Conservation (phyloP, 2,329 filamentous ascomycete genomes). For the Dothideomycetidae sp. region DNA sequence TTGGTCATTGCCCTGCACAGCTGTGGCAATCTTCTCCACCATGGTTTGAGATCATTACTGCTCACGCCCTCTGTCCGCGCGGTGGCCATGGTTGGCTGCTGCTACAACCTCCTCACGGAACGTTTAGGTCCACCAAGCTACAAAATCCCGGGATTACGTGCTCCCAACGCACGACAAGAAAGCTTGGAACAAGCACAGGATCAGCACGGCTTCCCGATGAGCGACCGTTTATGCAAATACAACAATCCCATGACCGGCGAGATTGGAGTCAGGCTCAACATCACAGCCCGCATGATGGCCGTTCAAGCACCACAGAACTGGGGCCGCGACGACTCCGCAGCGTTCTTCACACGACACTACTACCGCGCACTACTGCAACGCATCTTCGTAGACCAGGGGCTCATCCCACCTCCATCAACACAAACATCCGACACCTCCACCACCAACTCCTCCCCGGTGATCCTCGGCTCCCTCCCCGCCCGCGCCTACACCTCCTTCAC, state of each 20-base stretch:
- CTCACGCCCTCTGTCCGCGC: constrained; percentile 73
- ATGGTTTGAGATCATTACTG: constrained; percentile 73
- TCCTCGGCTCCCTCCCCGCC: constrained; percentile 75
- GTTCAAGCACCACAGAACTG: constrained; percentile 92
- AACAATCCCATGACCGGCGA: constrained; percentile 18
- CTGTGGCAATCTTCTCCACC: constrained; percentile 93
- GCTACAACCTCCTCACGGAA: constrained; percentile 93
- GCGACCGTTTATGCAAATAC: constrained; percentile 47
- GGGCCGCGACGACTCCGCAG: constrained; percentile 64
- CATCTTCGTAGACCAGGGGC: constrained; percentile 74
- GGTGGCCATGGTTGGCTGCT: constrained; percentile 94
- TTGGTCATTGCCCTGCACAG: constrained; percentile 95
- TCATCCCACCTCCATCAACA: constrained; percentile 46
- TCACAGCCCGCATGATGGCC: constrained; percentile 96
- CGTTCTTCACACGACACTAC: constrained; percentile 86
- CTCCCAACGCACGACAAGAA: constrained; percentile 53
- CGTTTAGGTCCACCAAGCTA: constrained; percentile 73
- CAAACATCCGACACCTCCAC: background rate
- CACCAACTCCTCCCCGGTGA: constrained; percentile 59
- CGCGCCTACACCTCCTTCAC: constrained; percentile 60
- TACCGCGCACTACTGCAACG: constrained; percentile 82
- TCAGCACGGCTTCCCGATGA: constrained; percentile 90
- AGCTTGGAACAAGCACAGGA: constrained; percentile 61
- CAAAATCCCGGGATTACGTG: constrained; percentile 65
- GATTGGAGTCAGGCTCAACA: constrained; percentile 68